These are phyloP conservation scores for Aspergillus incahuasiensis DNA, from an alignment of 495 filamentous ascomycete genomes.

Conservation along the genomic window DNA sequence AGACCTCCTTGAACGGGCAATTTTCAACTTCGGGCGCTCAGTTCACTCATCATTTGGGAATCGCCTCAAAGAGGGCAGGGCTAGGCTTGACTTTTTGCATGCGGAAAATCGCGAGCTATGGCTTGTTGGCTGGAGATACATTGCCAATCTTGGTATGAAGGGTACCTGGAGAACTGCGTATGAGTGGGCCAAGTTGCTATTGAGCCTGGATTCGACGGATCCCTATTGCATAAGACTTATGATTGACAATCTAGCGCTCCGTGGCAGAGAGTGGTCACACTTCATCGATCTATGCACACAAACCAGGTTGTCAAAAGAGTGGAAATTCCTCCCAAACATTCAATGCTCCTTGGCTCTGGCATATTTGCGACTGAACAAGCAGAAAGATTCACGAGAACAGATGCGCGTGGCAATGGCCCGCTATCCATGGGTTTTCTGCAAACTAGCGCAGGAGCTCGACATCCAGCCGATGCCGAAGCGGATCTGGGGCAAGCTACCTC, in stretches of 20 bases:
- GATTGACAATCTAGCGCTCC: constrained; percentile 78
- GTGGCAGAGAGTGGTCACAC: constrained; percentile 69
- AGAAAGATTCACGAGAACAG: constrained; percentile 55
- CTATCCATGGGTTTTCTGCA: constrained; percentile 75
- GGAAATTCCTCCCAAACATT: constrained; percentile 55
- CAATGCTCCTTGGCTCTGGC: constrained; percentile 71
- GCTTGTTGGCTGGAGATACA: constrained; percentile 84
- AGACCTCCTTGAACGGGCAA: constrained; percentile 83
- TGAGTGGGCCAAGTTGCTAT: constrained; percentile 85
- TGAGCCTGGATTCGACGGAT: constrained; percentile 73
- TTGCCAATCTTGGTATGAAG: constrained; percentile 75
- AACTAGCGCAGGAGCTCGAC: constrained; percentile 71
- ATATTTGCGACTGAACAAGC: constrained; percentile 62
- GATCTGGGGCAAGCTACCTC: constrained; percentile 76
- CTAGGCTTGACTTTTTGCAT: constrained; percentile 69
- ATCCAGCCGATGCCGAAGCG: constrained; percentile 65
- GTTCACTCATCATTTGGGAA: constrained; percentile 72
- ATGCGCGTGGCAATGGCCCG: constrained; percentile 61
- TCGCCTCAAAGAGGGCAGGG: constrained; percentile 72
- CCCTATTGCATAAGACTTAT: constrained; percentile 75
- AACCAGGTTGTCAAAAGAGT: constrained; percentile 48
- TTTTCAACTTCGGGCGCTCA: constrained; percentile 89
- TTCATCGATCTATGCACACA: constrained; percentile 67
- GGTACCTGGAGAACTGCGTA: constrained; percentile 91
- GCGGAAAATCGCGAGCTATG: constrained; percentile 89